Evolutionary conservation across 1,284 basidiomycete species (phyloP).

Genomic region (Ceratobasidium papillatum): DNA sequence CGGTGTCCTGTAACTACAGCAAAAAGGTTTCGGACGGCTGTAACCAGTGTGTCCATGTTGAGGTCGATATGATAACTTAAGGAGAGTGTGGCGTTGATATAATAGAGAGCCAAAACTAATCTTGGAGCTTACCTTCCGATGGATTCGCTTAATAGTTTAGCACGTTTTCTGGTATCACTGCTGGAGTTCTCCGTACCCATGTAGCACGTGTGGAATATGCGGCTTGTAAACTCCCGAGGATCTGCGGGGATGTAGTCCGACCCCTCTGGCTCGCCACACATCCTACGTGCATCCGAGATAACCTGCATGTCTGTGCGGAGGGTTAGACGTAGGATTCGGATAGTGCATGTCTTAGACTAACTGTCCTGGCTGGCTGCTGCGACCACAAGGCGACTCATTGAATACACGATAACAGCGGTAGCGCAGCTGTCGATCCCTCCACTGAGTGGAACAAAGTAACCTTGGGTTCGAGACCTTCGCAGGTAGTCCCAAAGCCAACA

Average conservation of each 20-base stretch:
- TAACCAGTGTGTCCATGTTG: constrained; percentile 94
- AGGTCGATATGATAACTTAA: constrained; percentile 90
- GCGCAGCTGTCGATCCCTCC: constrained; percentile 99
- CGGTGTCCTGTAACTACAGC: constrained; percentile 80
- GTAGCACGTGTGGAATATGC: constrained; percentile 97
- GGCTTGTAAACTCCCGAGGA: constrained; percentile 82
- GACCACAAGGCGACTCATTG: constrained; percentile 92
- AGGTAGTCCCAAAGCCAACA: constrained; percentile 99
- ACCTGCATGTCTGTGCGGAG: constrained; percentile 76
- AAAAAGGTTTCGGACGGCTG: constrained; percentile 86
- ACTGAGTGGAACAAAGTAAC: constrained; percentile 95
- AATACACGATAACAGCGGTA: constrained; percentile 93
- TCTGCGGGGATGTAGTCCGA: constrained; percentile 86
- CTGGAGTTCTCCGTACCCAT: constrained; percentile 99
- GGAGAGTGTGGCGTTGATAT: background rate
- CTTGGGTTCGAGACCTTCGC: constrained; percentile 90
- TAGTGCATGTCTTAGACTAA: constrained; percentile 52
- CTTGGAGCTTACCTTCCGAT: constrained; percentile 78
- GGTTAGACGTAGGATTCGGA: constrained; percentile 27
- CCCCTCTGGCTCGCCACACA: constrained; percentile 81
- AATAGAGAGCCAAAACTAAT: background rate
- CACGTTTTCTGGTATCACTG: constrained; percentile 83
- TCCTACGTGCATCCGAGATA: constrained; percentile 88
- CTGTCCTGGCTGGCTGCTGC: constrained; percentile 78
- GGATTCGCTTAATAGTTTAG: constrained; percentile 84